Percentiles rank a stretch among this genome's conserved stretches.
Evolutionary conservation across 139 green algal species (phyloP).

Genomic region (Pseudopediastrum boryanum): DNA sequence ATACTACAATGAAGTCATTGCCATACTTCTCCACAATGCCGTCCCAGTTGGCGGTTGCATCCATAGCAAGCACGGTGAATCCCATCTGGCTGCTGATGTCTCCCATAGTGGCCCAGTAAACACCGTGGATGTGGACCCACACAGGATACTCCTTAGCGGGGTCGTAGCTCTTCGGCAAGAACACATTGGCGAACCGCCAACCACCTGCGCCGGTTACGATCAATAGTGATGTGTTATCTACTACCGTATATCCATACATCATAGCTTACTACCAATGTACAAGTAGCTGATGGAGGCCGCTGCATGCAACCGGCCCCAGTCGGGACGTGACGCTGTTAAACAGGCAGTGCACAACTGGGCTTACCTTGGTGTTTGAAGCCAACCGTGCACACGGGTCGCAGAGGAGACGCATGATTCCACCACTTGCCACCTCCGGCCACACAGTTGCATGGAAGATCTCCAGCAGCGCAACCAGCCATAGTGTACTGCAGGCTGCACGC

Average conservation of each 20-base stretch:
- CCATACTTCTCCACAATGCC: constrained; percentile 16
- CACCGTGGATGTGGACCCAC: constrained; percentile 38
- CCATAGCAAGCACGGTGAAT: constrained; percentile 31
- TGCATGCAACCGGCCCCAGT: too few relatives aligned
- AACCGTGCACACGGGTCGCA: background rate
- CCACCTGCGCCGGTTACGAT: background rate
- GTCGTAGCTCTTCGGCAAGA: constrained; percentile 14
- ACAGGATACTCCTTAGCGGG: constrained; percentile 2
- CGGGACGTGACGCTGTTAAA: too few relatives aligned
- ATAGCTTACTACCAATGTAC: background rate
- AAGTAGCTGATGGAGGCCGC: background rate
- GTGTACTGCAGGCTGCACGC: too few relatives aligned
- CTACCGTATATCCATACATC: background rate
- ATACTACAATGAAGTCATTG: constrained; percentile 25
- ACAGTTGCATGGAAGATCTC: background rate
- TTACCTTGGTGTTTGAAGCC: background rate
- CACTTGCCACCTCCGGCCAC: background rate
- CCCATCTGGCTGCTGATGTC: constrained; percentile 23
- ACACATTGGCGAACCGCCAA: constrained; percentile 18
- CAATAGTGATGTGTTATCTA: background rate
- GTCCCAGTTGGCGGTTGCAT: constrained; percentile 32
- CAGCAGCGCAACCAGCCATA: background rate
- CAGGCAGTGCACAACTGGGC: too few relatives aligned
- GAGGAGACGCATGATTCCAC: background rate
- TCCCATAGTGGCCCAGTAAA: constrained; percentile 37